Conservation (phyloP, 78 protist genomes). For the Dictyostelium intermedium region DNA sequence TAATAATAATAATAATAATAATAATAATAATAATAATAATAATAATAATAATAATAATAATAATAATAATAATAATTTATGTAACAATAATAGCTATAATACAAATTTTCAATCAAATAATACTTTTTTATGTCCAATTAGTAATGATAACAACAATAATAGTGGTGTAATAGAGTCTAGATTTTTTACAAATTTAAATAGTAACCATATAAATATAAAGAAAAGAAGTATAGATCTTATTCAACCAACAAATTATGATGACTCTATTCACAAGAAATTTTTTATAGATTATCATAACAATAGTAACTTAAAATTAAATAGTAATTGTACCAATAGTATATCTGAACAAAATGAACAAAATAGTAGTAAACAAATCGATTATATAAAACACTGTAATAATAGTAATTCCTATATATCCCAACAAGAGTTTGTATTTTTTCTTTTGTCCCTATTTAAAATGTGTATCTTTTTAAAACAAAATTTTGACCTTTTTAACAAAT, state of each 20-base stretch:
- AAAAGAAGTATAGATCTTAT: not conserved
- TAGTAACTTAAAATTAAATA: not conserved
- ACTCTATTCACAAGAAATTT: not conserved
- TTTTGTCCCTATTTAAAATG: not conserved
- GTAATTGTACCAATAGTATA: constrained; percentile 1
- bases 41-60: not conserved
- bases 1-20: not conserved
- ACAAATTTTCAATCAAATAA: not conserved
- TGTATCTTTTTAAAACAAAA: not conserved
- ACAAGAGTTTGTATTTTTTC: not conserved
- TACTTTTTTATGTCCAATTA: not conserved
- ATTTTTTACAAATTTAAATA: not conserved
- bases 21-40: not conserved
- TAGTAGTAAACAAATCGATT: not conserved
- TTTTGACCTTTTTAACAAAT: not conserved
- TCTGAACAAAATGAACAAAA: not conserved
- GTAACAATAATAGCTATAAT: not conserved
- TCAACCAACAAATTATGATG: not conserved
- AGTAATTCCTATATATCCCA: not conserved
- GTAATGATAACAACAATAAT: not conserved
- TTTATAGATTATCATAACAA: not conserved
- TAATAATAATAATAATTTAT: not conserved
- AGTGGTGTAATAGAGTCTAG: not conserved
- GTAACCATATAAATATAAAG: not conserved
- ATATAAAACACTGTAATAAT: not conserved